phyloP scores from a whole-genome alignment of 257 asterid species.

The Paulownia fortunei region DNA sequence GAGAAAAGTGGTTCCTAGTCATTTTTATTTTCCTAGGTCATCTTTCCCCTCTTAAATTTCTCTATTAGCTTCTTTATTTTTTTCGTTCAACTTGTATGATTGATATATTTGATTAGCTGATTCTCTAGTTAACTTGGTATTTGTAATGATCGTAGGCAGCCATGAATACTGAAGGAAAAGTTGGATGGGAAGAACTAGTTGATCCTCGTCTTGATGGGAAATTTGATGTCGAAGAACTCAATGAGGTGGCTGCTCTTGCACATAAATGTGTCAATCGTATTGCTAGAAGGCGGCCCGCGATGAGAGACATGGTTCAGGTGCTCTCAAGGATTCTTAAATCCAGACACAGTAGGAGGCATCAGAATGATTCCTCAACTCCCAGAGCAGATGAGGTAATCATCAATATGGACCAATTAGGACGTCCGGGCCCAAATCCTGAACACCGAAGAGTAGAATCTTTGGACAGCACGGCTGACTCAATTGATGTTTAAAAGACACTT shows the following conservation, averaged over 20 bases:
- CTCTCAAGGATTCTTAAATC: constrained; percentile 66
- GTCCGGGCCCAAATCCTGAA: constrained; percentile 46
- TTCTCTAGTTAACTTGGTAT: background rate
- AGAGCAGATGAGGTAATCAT: constrained; percentile 47
- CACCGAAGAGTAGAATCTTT: constrained; percentile 68
- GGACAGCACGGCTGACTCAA: constrained; percentile 71
- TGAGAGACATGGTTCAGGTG: constrained; percentile 86
- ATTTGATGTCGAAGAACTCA: constrained; percentile 64
- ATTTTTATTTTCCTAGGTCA: background rate
- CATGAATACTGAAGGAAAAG: constrained; percentile 84
- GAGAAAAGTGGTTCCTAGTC: background rate
- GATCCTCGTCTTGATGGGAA: constrained; percentile 88
- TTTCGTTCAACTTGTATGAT: background rate
- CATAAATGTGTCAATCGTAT: constrained; percentile 71
- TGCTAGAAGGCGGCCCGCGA: constrained; percentile 74
- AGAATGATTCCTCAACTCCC: constrained; percentile 50
- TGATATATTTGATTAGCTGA: background rate
- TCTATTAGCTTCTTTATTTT: background rate
- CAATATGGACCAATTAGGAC: constrained; percentile 51
- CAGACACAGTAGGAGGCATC: constrained; percentile 50
- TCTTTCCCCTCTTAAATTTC: background rate
- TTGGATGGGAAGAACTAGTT: constrained; percentile 91
- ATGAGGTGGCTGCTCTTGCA: constrained; percentile 78
- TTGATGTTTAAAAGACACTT: constrained; percentile 50
- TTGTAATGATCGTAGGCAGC: constrained; percentile 72